Percentiles rank a stretch among this genome's conserved stretches.
phyloP scores from a whole-genome alignment of 1,284 basidiomycete species.

The Cryptococcus deneoformans region DNA sequence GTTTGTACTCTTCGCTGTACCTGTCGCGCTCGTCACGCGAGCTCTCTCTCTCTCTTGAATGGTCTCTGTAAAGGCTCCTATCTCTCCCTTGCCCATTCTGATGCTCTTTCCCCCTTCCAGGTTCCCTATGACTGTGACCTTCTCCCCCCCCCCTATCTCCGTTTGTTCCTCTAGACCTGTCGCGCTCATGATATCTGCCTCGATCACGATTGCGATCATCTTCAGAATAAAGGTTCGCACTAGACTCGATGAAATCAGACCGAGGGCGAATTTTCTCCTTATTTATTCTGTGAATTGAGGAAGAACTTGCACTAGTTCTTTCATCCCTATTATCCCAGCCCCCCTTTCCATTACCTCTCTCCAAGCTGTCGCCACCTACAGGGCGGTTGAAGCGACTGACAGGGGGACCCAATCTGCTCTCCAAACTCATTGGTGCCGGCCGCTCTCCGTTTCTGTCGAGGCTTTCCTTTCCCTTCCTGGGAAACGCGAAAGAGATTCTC shows the following conservation, averaged over 20 bases:
- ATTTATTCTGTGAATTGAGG: neutral
- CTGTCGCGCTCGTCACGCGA: too few relatives aligned
- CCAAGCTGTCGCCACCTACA: too few relatives aligned
- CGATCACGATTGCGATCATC: conserved; percentile 1
- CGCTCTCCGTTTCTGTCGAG: neutral
- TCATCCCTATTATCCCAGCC: neutral
- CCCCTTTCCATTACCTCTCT: neutral
- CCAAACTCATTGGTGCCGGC: neutral
- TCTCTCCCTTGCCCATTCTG: too few relatives aligned
- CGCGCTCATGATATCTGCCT: neutral
- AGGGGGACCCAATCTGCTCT: neutral
- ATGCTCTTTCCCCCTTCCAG: too few relatives aligned
- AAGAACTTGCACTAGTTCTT: neutral
- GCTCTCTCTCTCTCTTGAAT: too few relatives aligned
- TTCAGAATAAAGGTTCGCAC: neutral
- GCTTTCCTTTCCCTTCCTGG: neutral
- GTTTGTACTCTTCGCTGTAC: too few relatives aligned
- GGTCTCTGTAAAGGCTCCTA: too few relatives aligned
- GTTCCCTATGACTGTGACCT: too few relatives aligned
- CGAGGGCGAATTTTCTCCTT: neutral
- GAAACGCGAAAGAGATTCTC: neutral
- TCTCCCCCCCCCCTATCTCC: neutral
- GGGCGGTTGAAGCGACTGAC: neutral
- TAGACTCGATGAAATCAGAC: too few relatives aligned
- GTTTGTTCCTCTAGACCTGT: neutral